Evolutionary conservation across 2,329 filamentous ascomycete genomes (phyloP).

Genomic region (Aspergillus cejpii): DNA sequence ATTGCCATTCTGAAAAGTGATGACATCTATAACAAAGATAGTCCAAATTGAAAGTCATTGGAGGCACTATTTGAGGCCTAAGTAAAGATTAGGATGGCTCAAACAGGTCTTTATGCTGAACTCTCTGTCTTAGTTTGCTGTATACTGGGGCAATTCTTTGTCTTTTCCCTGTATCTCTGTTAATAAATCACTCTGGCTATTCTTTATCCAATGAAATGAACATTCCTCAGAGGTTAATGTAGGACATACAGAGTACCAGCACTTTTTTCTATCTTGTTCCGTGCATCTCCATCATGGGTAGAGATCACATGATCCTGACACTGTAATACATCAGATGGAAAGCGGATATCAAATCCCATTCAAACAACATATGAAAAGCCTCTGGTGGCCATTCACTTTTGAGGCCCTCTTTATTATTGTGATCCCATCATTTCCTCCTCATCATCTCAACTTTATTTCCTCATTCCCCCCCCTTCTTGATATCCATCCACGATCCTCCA

Average conservation of each 20-base stretch:
- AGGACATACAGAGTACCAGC: background rate
- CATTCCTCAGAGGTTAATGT: slow-evolving; percentile 1
- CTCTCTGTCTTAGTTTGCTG: background rate
- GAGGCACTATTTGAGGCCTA: background rate
- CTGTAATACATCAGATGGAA: slow-evolving; percentile 1
- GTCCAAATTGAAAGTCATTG: background rate
- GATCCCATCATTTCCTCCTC: slow-evolving; percentile 1
- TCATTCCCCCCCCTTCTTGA: background rate
- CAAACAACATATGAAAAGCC: background rate
- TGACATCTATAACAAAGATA: no score
- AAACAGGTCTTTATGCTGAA: background rate
- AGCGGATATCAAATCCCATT: slow-evolving; percentile 11
- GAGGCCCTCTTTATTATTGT: slow-evolving; percentile 1
- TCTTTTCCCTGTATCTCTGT: background rate
- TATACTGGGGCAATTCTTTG: background rate
- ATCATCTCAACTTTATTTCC: background rate
- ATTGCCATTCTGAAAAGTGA: background rate
- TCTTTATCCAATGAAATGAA: background rate
- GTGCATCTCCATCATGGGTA: background rate
- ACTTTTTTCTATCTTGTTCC: background rate
- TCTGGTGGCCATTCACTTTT: background rate
- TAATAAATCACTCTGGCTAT: background rate
- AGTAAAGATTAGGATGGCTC: background rate
- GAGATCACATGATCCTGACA: slow-evolving; percentile 7
- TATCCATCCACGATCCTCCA: background rate